Percentiles rank a stretch among this genome's conserved stretches.
Evolutionary conservation across 2,329 filamentous ascomycete species (phyloP).

Genomic region (Zalaria obscura): DNA sequence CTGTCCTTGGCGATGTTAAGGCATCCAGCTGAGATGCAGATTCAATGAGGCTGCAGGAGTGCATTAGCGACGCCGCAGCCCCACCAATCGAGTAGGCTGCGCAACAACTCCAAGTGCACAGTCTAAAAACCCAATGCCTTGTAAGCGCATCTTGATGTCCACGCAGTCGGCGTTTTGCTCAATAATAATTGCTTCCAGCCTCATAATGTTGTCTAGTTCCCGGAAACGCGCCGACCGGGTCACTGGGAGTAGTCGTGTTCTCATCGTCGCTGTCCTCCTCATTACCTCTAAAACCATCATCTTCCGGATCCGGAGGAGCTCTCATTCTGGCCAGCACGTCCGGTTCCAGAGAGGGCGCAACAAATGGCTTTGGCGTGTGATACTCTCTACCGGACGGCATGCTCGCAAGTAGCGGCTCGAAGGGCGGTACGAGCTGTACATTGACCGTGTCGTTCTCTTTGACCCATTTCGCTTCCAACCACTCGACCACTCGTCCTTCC

Average conservation of each 20-base stretch:
- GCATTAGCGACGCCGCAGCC: too few relatives aligned
- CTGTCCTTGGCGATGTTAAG: too few relatives aligned
- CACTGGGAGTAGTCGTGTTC: conserved; percentile 14
- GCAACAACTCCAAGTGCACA: too few relatives aligned
- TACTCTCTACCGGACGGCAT: conserved; percentile 87
- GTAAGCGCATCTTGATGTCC: too few relatives aligned
- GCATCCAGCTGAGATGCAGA: too few relatives aligned
- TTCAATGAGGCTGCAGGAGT: too few relatives aligned
- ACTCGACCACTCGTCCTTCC: conserved; percentile 71
- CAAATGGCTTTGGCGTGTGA: conserved; percentile 55
- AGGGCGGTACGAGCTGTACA: conserved; percentile 60
- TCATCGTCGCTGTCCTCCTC: conserved; percentile 32
- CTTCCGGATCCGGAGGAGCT: conserved; percentile 38
- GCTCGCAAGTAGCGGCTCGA: conserved; percentile 55
- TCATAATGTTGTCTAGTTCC: conserved; percentile 29
- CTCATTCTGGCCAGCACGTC: conserved; percentile 46
- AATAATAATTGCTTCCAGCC: conserved; percentile 2
- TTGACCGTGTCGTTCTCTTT: conserved; percentile 89
- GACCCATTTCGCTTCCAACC: conserved; percentile 78
- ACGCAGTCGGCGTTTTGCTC: neutral
- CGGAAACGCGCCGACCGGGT: conserved; percentile 37
- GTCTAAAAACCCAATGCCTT: too few relatives aligned
- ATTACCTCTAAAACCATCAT: conserved; percentile 26
- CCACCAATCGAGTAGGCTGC: too few relatives aligned
- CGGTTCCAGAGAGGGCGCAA: conserved; percentile 49